Evolutionary conservation across 192 early-diverging fungal species (phyloP).

Genomic region (Thamnidium elegans): DNA sequence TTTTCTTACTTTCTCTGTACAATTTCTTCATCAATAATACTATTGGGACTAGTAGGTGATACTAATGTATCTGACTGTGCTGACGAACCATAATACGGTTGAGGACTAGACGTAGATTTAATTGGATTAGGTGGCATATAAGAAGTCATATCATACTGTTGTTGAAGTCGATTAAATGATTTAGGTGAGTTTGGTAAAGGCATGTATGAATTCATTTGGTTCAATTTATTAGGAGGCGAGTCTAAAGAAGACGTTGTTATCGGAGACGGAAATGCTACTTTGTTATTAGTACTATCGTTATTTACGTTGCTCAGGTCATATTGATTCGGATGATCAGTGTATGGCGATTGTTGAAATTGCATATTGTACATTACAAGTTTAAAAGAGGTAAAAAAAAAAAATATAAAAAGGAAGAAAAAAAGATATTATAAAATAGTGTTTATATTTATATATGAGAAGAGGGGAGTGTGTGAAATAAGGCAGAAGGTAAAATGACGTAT

Average conservation of each 20-base stretch:
- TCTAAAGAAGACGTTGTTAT: slow-evolving; percentile 26
- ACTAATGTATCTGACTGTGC: slow-evolving; percentile 8
- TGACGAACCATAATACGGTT: not conserved
- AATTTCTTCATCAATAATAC: slow-evolving; percentile 24
- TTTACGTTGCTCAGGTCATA: slow-evolving; percentile 9
- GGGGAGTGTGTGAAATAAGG: too few relatives aligned
- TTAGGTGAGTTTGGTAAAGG: not conserved
- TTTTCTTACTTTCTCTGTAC: slow-evolving; percentile 27
- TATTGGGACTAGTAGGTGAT: slow-evolving; percentile 21
- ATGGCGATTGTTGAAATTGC: slow-evolving; percentile 14
- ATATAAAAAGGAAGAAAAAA: not conserved
- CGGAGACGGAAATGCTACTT: slow-evolving; percentile 25
- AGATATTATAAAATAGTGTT: not conserved
- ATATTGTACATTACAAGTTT: slow-evolving; percentile 13
- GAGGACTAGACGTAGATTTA: not conserved
- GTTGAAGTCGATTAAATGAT: slow-evolving; percentile 3
- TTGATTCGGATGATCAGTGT: slow-evolving; percentile 12
- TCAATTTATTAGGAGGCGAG: slow-evolving; percentile 24
- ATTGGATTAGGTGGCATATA: slow-evolving; percentile 2
- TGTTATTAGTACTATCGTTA: not conserved
- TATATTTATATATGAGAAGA: too few relatives aligned
- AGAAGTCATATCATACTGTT: slow-evolving; percentile 1
- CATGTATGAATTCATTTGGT: not conserved
- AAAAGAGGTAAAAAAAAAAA: not conserved
- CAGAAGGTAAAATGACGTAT: too few relatives aligned